Evolutionary conservation across 371 early-diverging fungal genomes (phyloP).

Genomic region (Rhizopus arrhizus): DNA sequence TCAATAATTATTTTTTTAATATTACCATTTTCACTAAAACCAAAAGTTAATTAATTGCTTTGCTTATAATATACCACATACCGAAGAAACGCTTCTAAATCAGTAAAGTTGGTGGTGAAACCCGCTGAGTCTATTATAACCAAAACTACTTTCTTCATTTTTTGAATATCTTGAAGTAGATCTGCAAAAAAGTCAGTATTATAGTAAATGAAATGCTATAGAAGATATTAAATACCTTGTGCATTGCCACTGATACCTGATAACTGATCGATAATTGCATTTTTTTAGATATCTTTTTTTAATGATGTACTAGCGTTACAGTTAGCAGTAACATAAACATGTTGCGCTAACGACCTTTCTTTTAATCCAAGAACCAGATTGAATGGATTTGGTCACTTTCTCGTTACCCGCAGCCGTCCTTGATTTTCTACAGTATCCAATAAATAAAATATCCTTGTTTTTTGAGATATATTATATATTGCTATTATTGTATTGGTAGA

Average conservation of each 20-base stretch:
- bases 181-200: constrained; percentile 10
- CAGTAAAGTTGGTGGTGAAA: constrained; percentile 4
- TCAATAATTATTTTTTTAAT: constrained; percentile 7
- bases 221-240: constrained; percentile 10
- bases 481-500: too few species aligned
- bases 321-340: constrained; percentile 4
- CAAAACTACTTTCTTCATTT: constrained; percentile 6
- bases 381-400: constrained; percentile 1
- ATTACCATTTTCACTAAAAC: constrained; percentile 1
- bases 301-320: constrained; percentile 5
- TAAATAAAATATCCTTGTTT: too few species aligned
- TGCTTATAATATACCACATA: constrained; percentile 1
- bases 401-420: too few species aligned
- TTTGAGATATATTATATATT: too few species aligned
- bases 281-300: constrained; percentile 6
- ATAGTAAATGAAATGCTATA: constrained; percentile 5
- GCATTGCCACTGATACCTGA: constrained; percentile 7
- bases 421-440: too few species aligned
- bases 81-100: constrained; percentile 2
- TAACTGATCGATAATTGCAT: constrained; percentile 7
- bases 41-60: constrained; percentile 1
- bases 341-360: constrained; percentile 7
- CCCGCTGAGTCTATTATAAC: constrained; percentile 8
- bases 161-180: constrained; percentile 10
- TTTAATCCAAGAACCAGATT: constrained; percentile 7